A percentile compares a stretch with the other conserved stretches of the same genome.
These are phyloP conservation scores for Ascochyta koolunga DNA, from an alignment of 2,329 filamentous ascomycete species.

Conservation along the genomic window DNA sequence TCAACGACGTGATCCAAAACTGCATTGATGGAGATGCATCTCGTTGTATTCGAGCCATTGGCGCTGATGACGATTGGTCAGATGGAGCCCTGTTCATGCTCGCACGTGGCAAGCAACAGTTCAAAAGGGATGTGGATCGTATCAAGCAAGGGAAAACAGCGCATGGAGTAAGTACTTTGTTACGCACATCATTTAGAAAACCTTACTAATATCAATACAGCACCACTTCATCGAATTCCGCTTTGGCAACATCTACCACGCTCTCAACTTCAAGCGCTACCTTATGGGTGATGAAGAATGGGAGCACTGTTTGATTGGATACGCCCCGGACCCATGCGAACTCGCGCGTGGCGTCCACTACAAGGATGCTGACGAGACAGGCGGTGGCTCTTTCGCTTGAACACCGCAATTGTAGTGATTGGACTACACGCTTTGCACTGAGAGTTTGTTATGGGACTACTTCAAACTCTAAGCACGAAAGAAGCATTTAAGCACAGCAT, in stretches of 20 bases:
- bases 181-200: not conserved
- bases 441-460: no score
- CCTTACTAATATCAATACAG: slow-evolving; percentile 34
- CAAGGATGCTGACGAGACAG: slow-evolving; percentile 24
- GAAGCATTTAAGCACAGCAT: no score
- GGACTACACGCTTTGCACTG: no score
- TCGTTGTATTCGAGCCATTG: slow-evolving; percentile 54
- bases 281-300: slow-evolving; percentile 52
- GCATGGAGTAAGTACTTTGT: slow-evolving; percentile 47
- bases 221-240: slow-evolving; percentile 54
- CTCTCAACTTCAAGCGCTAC: slow-evolving; percentile 52
- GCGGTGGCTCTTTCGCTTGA: not conserved
- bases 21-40: slow-evolving; percentile 51
- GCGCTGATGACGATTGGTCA: slow-evolving; percentile 49
- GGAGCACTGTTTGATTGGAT: slow-evolving; percentile 54
- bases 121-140: slow-evolving; percentile 52
- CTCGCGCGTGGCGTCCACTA: slow-evolving; percentile 34
- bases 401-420: not conserved
- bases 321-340: slow-evolving; percentile 52
- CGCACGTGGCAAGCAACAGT: slow-evolving; percentile 41
- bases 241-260: slow-evolving; percentile 55
- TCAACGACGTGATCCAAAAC: slow-evolving; percentile 51
- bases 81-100: slow-evolving; percentile 48
- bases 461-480: no score
- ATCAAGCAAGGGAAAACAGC: slow-evolving; percentile 51